Evolutionary conservation across 2,329 filamentous ascomycete genomes (phyloP), one percentile per base, ranked within the genome.

Genomic region (Colletotrichum phormii): DNA sequence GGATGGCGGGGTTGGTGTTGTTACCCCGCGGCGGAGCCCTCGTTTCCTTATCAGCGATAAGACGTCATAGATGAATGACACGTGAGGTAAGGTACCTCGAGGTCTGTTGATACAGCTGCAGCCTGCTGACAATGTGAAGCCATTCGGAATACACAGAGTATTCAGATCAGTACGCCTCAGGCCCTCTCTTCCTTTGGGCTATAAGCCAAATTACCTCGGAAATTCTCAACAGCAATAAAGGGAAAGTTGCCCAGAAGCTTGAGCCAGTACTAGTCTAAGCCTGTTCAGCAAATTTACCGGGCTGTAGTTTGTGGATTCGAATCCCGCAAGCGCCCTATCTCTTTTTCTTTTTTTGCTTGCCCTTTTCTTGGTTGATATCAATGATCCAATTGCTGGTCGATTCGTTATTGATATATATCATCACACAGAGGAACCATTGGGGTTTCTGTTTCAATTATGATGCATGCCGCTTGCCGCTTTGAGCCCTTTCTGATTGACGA

Each of bases 1-100:
- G n/a, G 18, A 42, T 22, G 29, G 63, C 31, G 46, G 29, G 51
- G 37, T 26, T 29, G 24, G 42, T 31, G 24, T 54, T 55, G 65
- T 29, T 70, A 73, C 71, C 66, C 71, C 71, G 71, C 71, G 46
- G 66, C 71, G 66, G 55, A 66, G 60, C 13, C 15, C 46, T 54
- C 61, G 6, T 24, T 26, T 46, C 29, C 26, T 64, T 69, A 70
- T 61, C 66, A 35, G n/a, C 33, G 70, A 70, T 72, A 70, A 70
- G 54, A 72, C 70, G 66, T 72, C 70, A 72, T 70, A 7, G 46
- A n/a, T n/a, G n/a, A n/a, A 64, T 11, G 59, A 46, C 18, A 7
- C 53, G 26, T n/a, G 31, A 42, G 24, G 59, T 29, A 33, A 9
- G 8, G 31, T 42, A 13, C n/a, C 37, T 13, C n/a, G 9, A 54